These are phyloP conservation scores for Penicillium decumbens DNA, from an alignment of 2,329 filamentous ascomycete genomes.

Conservation along the genomic window DNA sequence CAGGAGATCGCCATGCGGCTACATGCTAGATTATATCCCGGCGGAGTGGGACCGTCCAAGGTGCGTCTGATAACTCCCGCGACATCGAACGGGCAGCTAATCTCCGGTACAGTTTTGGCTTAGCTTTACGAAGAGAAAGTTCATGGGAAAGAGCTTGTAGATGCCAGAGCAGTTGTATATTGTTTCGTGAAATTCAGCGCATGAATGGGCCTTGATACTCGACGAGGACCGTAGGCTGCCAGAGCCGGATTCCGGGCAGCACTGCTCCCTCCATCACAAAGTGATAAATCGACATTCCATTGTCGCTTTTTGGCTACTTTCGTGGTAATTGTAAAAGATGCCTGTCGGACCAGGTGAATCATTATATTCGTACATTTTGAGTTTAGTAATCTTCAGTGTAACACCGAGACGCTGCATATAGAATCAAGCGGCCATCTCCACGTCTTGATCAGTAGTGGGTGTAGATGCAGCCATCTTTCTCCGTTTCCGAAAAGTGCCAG, in stretches of 20 bases:
- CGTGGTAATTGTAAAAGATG: neutral
- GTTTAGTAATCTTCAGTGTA: slow-evolving; percentile 2
- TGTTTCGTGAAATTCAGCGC: slow-evolving; percentile 27
- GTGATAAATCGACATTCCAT: neutral
- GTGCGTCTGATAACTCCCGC: slow-evolving; percentile 31
- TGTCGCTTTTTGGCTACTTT: neutral
- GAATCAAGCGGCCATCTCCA: slow-evolving; percentile 28
- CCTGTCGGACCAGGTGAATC: slow-evolving; percentile 1
- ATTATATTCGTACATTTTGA: slow-evolving; percentile 19
- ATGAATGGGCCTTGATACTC: slow-evolving; percentile 19
- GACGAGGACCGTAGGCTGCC: slow-evolving; percentile 10
- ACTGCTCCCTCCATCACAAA: neutral
- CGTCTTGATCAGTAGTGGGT: slow-evolving; percentile 24
- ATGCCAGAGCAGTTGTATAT: slow-evolving; percentile 23
- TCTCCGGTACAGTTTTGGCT: slow-evolving; percentile 78
- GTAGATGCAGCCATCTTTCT: slow-evolving; percentile 53
- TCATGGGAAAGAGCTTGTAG: slow-evolving; percentile 91
- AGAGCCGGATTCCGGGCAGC: slow-evolving; percentile 9
- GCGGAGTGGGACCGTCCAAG: slow-evolving; percentile 63
- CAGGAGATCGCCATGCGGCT: slow-evolving; percentile 83
- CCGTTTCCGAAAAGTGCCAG: slow-evolving; percentile 64
- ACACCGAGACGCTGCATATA: neutral
- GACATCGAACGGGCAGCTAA: slow-evolving; percentile 18
- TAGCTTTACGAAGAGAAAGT: slow-evolving; percentile 98
- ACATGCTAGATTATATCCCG: slow-evolving; percentile 80